Base-by-base conservation (phyloP, 305 asterid species). In the Ilex paraguariensis region DNA sequence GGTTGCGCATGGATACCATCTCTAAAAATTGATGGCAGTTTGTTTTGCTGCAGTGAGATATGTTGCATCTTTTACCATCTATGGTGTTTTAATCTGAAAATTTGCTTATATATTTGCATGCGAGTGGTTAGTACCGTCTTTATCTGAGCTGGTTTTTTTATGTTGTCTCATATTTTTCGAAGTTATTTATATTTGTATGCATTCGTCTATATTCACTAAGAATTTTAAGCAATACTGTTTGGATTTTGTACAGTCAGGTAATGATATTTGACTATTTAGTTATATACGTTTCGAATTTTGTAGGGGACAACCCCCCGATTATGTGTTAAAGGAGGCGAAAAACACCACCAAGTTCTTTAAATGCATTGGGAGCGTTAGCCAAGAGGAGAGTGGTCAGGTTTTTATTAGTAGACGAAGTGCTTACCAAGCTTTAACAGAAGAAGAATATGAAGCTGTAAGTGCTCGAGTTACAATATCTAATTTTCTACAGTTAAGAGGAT, bases 391-490 rank as follows among this genome's bases (percentile, higher is more conserved):
- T 65, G 80, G 81, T 62, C 81, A 72, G 66, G 81, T 70, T 76
- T 70, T 84, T 56, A 70, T 72, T 71, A 68, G 80, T 66, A 80
- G 83, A 70, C 78, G 69, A 69, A 84, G 88, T 74, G 79, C 84
- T 80, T 94, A 80, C 76, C 89, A 83, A 63, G 82, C 82, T 72
- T 81, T 94, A 83, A 82, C 86, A 44, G 96, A 86, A 77, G 96
- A 94, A 70, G 99, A 94, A 78, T 90, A 82, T 77, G 95, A 94
- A 76, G 81, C 86, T 70, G 99, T 94, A 84, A 90, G 99, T 90
- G 78, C 60, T 63, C 67, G 58, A 56, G 61, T 57, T 32, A 57
- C 28, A 21, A 21, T 42, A 68, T 68, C 52, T 71, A 21, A 21
- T 21, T 21, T 21, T 21, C 28, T 21, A 21, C 28, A 21, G 28